Evolutionary conservation across 768 basidiomycete species (phyloP), one percentile per base, ranked within the genome.

Genomic region (Rhizopogon salebrosus): DNA sequence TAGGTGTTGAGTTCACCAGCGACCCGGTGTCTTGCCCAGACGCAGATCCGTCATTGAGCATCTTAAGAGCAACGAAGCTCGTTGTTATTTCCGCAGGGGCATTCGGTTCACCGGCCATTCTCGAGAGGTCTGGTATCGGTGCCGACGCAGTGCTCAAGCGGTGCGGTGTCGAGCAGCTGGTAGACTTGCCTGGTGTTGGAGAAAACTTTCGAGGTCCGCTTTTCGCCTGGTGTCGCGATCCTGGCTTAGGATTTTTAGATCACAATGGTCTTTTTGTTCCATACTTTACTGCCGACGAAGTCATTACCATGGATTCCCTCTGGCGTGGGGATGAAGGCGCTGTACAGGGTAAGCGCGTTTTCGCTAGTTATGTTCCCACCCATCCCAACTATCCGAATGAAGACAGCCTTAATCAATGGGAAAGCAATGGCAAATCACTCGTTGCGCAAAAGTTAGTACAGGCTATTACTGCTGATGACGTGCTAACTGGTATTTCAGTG

Each of bases 111-210:
- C 78, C 82, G 1, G 63, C 76, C 1, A 79, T 84, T 20, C 66
- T 84, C 10, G 81, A 84, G 55, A 70, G 80, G 29, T 86, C 84
- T 0, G 87, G 90, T 6, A 84, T 94, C 50, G 90, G 90, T 2
- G 73, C 77, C 0, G 58, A 62, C 2, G 62, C 67, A 0, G 57
- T 84, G 7, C 70, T 91, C 27, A 60, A 75, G 41, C 69, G 68
- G 42, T 64, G 77, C 48, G 73, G 70, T 2, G 72, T 91, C 38
- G 54, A 61, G 7, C 68, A 75, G 50, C 40, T 80, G 9, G 75
- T 87, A 9, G 82, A 89, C 49, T 77, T 91, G 7, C 87, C 87
- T 4, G 87, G 85, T 6, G 89, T 94, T 0, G 89, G 90, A 11
- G 84, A 86, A 62, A 80, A 89, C 57, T 82, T 79, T 49, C 73